Base-by-base conservation (phyloP, 192 early-diverging fungal species). In the Cetraspora pellucida region DNA sequence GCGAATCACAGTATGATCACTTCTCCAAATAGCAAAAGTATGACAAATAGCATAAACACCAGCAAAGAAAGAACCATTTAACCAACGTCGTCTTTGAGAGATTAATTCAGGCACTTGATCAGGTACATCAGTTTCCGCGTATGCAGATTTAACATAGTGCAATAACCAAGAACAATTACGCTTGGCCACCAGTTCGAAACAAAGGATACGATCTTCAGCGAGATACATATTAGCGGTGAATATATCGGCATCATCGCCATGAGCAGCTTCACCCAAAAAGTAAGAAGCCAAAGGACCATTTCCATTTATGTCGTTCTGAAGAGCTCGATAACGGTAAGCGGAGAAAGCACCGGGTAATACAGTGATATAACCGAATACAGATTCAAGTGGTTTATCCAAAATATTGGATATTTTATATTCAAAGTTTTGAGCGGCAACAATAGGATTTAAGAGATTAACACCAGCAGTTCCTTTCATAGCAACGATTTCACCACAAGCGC, bases 71-170 rank as follows among this genome's bases (percentile, higher is more conserved):
- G 93, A 94, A 52, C 96, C 96, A 85, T 96, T 95, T 72, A 94
- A 90, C 97, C 97, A 99, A 82, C 97, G 91, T 63, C 97, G 90
- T 77, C 97, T 90, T 86, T 99, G 97, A 44, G 94, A 96, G 66
- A 99, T 96, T 63, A 98, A 92, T 83, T 98, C 97, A 45, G 92
- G 89, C 27, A 94, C 85, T 4, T 82, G 76, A 55, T 88, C 82
- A 5, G 94, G 94, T 21, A 94, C 94, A 89, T 95, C 94, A 10
- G 94, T 95, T 66, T 94, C 93, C 77, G 90, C 94, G 75, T 86
- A 86, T 10, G 93, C 90, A 13, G 80, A 80, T 30, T 84, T 85
- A 49, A 91, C 90, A 81, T 94, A 95, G 43, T 90, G 90, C 17
- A 95, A 84, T 10, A 90, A 74, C 92, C 93, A 95, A 46, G 86